These are phyloP conservation scores for Penicillium desertorum DNA, from an alignment of 495 filamentous ascomycete genomes.

Conservation along the genomic window DNA sequence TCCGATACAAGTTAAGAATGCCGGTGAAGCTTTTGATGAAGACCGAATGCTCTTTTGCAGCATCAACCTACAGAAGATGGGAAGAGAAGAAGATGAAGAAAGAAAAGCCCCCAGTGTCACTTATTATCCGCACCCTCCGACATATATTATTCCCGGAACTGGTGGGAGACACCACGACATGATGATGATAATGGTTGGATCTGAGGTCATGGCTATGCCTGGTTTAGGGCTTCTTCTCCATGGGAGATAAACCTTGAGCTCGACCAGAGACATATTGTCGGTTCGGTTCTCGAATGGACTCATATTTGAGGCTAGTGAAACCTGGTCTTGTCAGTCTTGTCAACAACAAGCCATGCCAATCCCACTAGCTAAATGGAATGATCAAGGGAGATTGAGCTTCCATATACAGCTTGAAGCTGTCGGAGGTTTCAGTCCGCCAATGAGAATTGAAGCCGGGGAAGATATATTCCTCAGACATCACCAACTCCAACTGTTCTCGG, in stretches of 20 bases:
- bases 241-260: slow-evolving; percentile 12
- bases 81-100: slow-evolving; percentile 2
- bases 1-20: not conserved
- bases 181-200: slow-evolving; percentile 27
- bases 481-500: not conserved
- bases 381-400: not conserved
- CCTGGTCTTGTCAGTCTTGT: not conserved
- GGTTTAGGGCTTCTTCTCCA: slow-evolving; percentile 11
- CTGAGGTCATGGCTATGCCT: slow-evolving; percentile 32
- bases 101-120: not conserved
- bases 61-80: not conserved
- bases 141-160: slow-evolving; percentile 23
- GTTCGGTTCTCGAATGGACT: not conserved
- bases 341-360: not conserved
- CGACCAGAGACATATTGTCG: not conserved
- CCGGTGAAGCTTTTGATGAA: not conserved
- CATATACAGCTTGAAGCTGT: not conserved
- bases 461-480: not conserved
- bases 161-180: slow-evolving; percentile 26
- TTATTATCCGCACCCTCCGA: slow-evolving; percentile 4
- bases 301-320: not conserved
- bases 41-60: slow-evolving; percentile 1
- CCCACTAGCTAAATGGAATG: not conserved
- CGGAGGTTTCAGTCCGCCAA: slow-evolving; percentile 29
- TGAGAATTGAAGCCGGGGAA: not conserved